These are phyloP conservation scores for Aphanomyces invadans DNA, from an alignment of 352 stramenopile species.

Conservation along the genomic window DNA sequence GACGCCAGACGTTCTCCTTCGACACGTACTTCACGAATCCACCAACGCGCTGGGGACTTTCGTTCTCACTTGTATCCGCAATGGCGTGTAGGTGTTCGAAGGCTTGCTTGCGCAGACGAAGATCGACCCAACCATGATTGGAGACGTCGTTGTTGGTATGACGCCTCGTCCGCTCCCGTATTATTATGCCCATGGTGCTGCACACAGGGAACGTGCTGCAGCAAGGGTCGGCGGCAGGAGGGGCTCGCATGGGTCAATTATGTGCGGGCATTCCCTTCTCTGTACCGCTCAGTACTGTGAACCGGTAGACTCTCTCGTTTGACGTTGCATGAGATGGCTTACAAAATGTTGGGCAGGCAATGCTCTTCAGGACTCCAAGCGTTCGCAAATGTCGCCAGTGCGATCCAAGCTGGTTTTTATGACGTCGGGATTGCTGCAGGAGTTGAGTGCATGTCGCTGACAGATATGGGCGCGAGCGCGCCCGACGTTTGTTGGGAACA, in stretches of 20 bases:
- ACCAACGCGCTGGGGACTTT: background rate
- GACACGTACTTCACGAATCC: conserved; percentile 33
- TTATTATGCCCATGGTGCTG: background rate
- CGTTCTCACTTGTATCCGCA: background rate
- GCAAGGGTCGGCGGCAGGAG: conserved; percentile 59
- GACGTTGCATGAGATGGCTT: background rate
- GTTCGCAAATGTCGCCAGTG: conserved; percentile 57
- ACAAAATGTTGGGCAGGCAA: no score
- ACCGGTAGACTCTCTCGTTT: no score
- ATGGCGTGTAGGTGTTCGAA: conserved; percentile 43
- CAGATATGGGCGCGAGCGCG: conserved; percentile 39
- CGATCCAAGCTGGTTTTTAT: conserved; percentile 79
- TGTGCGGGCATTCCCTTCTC: conserved; percentile 67
- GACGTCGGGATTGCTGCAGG: conserved; percentile 80
- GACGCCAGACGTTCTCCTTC: conserved; percentile 84
- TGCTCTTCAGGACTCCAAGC: conserved; percentile 83
- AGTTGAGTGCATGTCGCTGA: conserved; percentile 83
- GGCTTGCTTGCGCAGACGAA: conserved; percentile 78
- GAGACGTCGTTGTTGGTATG: conserved; percentile 65
- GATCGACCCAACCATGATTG: conserved; percentile 64
- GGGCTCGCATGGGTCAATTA: conserved; percentile 77
- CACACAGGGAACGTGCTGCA: conserved; percentile 65
- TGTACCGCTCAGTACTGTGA: conserved; percentile 66
- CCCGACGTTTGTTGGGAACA: conserved; percentile 57
- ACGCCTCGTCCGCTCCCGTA: background rate